phyloP scores from a whole-genome alignment of 805 yeast species.

The Yarrowia sp. region DNA sequence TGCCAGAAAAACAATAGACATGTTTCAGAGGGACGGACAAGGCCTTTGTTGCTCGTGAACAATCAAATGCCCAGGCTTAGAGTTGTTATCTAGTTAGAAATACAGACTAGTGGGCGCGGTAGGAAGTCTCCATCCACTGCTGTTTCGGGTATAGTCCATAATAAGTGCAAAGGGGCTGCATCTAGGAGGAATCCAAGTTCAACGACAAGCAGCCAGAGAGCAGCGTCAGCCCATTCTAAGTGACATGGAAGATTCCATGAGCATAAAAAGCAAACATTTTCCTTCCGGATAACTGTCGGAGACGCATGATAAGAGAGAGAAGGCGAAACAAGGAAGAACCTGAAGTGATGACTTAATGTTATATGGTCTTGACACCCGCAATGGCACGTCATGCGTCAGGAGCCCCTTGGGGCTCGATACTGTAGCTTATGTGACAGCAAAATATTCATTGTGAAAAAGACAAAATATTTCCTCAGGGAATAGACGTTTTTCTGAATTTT shows the following conservation, averaged over 20 bases:
- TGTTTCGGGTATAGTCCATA: background rate
- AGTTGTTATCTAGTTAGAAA: background rate
- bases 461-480: too few relatives aligned
- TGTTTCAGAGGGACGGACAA: background rate
- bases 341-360: background rate
- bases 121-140: background rate
- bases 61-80: background rate
- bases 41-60: background rate
- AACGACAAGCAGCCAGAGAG: background rate
- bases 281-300: background rate
- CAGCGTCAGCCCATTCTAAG: background rate
- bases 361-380: background rate
- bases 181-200: background rate
- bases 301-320: conserved; percentile 1
- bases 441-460: too few relatives aligned
- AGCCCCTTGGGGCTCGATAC: background rate
- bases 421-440: too few relatives aligned
- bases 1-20: background rate
- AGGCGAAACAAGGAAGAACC: too few relatives aligned
- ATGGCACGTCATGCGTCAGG: conserved; percentile 16
- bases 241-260: conserved; percentile 13
- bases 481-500: too few relatives aligned
- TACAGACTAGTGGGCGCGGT: too few relatives aligned
- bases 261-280: conserved; percentile 1
- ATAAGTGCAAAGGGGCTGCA: background rate